Percentiles rank a stretch among this genome's conserved stretches.
These are phyloP conservation scores for Hortaea werneckii DNA, from an alignment of 2,329 filamentous ascomycete species.

Conservation along the genomic window DNA sequence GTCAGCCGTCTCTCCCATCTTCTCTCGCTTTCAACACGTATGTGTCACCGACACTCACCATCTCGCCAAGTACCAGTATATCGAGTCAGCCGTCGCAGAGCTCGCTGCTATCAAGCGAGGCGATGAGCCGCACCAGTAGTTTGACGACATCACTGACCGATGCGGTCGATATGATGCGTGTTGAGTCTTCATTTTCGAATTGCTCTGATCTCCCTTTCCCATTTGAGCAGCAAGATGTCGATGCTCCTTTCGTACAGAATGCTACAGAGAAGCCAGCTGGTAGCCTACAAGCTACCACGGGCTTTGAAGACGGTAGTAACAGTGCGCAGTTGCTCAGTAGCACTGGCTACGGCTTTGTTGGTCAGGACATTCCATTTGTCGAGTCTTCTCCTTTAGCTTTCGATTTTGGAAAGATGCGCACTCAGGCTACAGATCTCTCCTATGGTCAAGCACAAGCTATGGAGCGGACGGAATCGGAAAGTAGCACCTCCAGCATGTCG, in stretches of 20 bases:
- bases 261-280: slow-evolving; percentile 14
- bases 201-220: slow-evolving; percentile 11
- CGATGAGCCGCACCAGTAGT: slow-evolving; percentile 39
- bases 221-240: slow-evolving; percentile 10
- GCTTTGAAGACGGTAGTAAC: slow-evolving; percentile 13
- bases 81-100: slow-evolving; percentile 18
- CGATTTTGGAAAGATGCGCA: slow-evolving; percentile 8
- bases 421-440: slow-evolving; percentile 7
- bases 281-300: slow-evolving; percentile 16
- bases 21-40: slow-evolving; percentile 9
- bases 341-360: slow-evolving; percentile 18
- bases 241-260: slow-evolving; percentile 16
- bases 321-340: slow-evolving; percentile 14
- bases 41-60: slow-evolving; percentile 12
- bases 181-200: slow-evolving; percentile 31
- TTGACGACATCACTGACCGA: slow-evolving; percentile 29
- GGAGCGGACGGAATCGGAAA: slow-evolving; percentile 13
- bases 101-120: slow-evolving; percentile 18
- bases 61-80: slow-evolving; percentile 19
- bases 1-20: slow-evolving; percentile 7
- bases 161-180: slow-evolving; percentile 34
- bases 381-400: slow-evolving; percentile 11
- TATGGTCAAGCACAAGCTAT: slow-evolving; percentile 11
- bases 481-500: slow-evolving; percentile 11
- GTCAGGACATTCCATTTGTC: slow-evolving; percentile 12